Conservation (phyloP, 129 eudicot species). For the Silybum marianum region DNA sequence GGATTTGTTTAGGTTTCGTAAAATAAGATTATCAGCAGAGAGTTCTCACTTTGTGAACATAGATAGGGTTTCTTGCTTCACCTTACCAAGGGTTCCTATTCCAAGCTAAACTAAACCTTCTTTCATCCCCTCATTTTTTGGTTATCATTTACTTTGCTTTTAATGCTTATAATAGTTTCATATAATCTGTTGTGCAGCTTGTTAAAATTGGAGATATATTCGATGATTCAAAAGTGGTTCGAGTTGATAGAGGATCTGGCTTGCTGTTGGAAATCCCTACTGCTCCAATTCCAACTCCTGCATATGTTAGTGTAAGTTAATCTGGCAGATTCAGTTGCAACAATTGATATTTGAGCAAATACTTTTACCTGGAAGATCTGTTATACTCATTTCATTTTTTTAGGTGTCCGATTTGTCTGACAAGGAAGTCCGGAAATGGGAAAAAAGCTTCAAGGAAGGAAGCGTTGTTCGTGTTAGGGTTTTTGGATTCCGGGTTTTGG, state of each 20-base stretch:
- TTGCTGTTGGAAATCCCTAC: conserved; percentile 78
- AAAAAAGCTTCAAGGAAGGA: conserved; percentile 87
- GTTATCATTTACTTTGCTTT: not conserved
- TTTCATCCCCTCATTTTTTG: not conserved
- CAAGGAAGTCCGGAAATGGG: conserved; percentile 70
- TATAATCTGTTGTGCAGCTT: conserved; percentile 52
- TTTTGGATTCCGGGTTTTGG: conserved; percentile 81
- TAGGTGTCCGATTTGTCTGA: conserved; percentile 84
- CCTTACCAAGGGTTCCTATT: not conserved
- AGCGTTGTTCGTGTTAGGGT: conserved; percentile 77
- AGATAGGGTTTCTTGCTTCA: not conserved
- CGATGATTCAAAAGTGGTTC: conserved; percentile 71
- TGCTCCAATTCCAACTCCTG: conserved; percentile 78
- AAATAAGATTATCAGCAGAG: not conserved
- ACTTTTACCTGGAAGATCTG: not conserved
- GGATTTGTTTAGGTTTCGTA: not conserved
- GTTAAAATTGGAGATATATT: conserved; percentile 80
- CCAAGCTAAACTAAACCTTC: not conserved
- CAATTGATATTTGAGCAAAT: not conserved
- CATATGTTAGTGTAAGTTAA: conserved; percentile 77
- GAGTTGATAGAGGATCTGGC: conserved; percentile 85
- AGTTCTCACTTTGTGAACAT: not conserved
- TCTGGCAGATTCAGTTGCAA: conserved; percentile 1
- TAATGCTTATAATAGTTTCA: conserved; percentile 15
- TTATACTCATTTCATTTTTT: conserved; percentile 11